Conservation (phyloP, 208 protist genomes). For the Herpetomonas samuelpessoai region DNA sequence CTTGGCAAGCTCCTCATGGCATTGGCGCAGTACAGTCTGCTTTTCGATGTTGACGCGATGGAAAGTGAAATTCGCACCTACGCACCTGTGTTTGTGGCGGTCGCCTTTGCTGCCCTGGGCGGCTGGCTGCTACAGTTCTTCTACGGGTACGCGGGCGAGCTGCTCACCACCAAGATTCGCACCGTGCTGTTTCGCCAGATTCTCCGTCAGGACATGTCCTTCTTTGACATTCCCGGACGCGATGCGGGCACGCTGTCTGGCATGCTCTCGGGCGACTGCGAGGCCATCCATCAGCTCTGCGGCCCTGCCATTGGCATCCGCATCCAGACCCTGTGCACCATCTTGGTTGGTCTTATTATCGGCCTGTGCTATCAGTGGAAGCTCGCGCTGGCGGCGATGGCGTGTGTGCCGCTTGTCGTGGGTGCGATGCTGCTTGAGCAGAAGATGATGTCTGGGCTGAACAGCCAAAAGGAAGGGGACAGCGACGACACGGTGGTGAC, state of each 20-base stretch:
- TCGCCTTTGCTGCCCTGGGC: slow-evolving; percentile 30
- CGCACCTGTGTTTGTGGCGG: slow-evolving; percentile 48
- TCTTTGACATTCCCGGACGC: slow-evolving; percentile 74
- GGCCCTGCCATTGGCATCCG: slow-evolving; percentile 63
- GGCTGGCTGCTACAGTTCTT: slow-evolving; percentile 61
- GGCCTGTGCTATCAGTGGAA: slow-evolving; percentile 73
- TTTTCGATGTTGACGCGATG: slow-evolving; percentile 25
- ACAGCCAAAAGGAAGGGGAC: slow-evolving; percentile 39
- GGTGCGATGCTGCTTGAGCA: slow-evolving; percentile 30
- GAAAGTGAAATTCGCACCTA: slow-evolving; percentile 31
- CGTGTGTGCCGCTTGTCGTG: slow-evolving; percentile 58
- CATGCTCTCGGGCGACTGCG: slow-evolving; percentile 80
- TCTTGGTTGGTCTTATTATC: slow-evolving; percentile 53
- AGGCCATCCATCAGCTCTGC: slow-evolving; percentile 76
- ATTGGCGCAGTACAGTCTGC: slow-evolving; percentile 25
- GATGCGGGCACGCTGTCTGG: slow-evolving; percentile 64
- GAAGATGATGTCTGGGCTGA: slow-evolving; percentile 39
- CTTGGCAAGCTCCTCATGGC: slow-evolving; percentile 45
- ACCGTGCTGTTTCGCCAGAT: slow-evolving; percentile 63
- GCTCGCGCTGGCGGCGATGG: slow-evolving; percentile 52
- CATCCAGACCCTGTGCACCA: slow-evolving; percentile 47
- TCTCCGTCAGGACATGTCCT: slow-evolving; percentile 80
- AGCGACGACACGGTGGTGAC: slow-evolving; percentile 59
- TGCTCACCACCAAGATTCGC: slow-evolving; percentile 62
- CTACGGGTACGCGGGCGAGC: slow-evolving; percentile 73